A percentile compares a stretch with the other conserved stretches of the same genome.
Evolutionary conservation across 805 yeast genomes (phyloP).

Genomic region (Lachancea kluyveri): DNA sequence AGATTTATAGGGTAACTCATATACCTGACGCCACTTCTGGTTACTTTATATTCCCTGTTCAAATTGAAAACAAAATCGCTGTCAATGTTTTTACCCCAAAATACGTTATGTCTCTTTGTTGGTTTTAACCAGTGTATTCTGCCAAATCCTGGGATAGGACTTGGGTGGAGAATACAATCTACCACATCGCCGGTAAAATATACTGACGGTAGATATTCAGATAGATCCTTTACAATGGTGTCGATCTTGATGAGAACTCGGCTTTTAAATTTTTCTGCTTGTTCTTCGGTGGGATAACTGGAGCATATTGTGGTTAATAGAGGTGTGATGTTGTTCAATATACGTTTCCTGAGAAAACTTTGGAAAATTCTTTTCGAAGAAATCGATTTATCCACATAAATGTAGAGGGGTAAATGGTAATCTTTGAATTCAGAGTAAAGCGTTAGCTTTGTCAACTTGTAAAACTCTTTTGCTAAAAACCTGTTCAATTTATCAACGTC

Average conservation of each 20-base stretch:
- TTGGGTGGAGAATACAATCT: slow-evolving; percentile 22
- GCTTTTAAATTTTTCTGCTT: slow-evolving; percentile 14
- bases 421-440: slow-evolving; percentile 18
- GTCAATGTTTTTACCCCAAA: slow-evolving; percentile 22
- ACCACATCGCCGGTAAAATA: slow-evolving; percentile 18
- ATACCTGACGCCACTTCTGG: slow-evolving; percentile 24
- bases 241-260: slow-evolving; percentile 12
- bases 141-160: slow-evolving; percentile 28
- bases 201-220: slow-evolving; percentile 18
- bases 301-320: slow-evolving; percentile 18
- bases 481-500: slow-evolving; percentile 18
- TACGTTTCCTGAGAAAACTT: slow-evolving; percentile 15
- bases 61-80: slow-evolving; percentile 19
- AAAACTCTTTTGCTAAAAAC: slow-evolving; percentile 20
- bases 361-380: slow-evolving; percentile 14
- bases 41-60: slow-evolving; percentile 13
- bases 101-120: slow-evolving; percentile 17
- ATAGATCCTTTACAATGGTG: slow-evolving; percentile 13
- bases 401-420: slow-evolving; percentile 18
- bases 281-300: slow-evolving; percentile 12
- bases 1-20: slow-evolving; percentile 25
- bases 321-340: slow-evolving; percentile 21
- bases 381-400: slow-evolving; percentile 22
- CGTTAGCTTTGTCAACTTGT: slow-evolving; percentile 18
- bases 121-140: slow-evolving; percentile 31